phyloP scores from a whole-genome alignment of 2,329 filamentous ascomycete species.

The Cercospora citrullina region DNA sequence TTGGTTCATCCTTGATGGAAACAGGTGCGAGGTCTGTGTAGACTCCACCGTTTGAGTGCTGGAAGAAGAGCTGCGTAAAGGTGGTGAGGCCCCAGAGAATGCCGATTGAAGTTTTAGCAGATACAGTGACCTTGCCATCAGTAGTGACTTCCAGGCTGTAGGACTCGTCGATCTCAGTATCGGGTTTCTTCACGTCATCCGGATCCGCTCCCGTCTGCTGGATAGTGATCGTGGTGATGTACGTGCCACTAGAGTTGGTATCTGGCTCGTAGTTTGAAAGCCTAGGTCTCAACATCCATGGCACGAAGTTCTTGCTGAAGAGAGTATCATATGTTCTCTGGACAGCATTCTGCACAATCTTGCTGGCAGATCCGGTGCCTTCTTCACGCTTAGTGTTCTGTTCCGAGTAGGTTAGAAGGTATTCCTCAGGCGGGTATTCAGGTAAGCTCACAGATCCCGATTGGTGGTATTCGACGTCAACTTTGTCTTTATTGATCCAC shows the following conservation, averaged over 20 bases:
- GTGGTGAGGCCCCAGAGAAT: constrained; percentile 72
- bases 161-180: constrained; percentile 69
- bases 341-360: constrained; percentile 52
- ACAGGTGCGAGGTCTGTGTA: constrained; percentile 75
- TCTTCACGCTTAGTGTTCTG: constrained; percentile 20
- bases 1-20: constrained; percentile 68
- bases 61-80: constrained; percentile 77
- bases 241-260: constrained; percentile 40
- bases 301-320: constrained; percentile 68
- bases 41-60: constrained; percentile 58
- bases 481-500: constrained; percentile 42
- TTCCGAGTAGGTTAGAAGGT: constrained; percentile 18
- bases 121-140: constrained; percentile 62
- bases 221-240: constrained; percentile 62
- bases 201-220: constrained; percentile 59
- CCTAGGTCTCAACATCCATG: constrained; percentile 73
- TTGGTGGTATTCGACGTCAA: constrained; percentile 42
- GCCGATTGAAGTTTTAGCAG: constrained; percentile 66
- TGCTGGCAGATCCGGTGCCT: constrained; percentile 9
- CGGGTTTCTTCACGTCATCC: constrained; percentile 58
- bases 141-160: constrained; percentile 65
- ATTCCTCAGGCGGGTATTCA: constrained; percentile 12
- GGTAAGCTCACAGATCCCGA: constrained; percentile 28
- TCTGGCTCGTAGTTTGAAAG: constrained; percentile 65
- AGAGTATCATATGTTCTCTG: constrained; percentile 61